phyloP scores from a whole-genome alignment of 352 stramenopile genomes.

The Pythium folliculosum region DNA sequence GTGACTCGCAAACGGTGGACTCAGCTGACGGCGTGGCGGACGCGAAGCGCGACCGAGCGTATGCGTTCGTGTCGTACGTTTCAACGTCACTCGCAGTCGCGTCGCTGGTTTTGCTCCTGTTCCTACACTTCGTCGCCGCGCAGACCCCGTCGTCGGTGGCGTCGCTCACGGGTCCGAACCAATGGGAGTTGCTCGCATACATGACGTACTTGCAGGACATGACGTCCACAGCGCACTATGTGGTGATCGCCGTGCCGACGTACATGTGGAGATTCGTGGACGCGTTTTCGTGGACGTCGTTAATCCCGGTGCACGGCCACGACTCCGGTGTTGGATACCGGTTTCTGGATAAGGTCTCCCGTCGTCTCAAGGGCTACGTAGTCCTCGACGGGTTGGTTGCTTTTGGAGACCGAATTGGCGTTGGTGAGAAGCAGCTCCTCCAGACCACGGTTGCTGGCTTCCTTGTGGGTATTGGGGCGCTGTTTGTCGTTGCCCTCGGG shows the following conservation, averaged over 20 bases:
- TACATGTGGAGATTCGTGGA: conserved; percentile 27
- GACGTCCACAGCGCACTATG: conserved; percentile 18
- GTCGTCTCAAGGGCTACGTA: conserved; percentile 8
- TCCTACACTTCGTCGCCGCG: conserved; percentile 23
- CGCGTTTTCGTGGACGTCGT: conserved; percentile 31
- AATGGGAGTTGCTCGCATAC: conserved; percentile 35
- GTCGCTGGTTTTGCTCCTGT: conserved; percentile 10
- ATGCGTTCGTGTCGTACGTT: conserved; percentile 1
- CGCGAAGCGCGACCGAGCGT: not conserved
- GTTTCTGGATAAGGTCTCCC: not conserved
- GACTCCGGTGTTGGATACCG: conserved; percentile 3
- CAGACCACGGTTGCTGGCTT: conserved; percentile 13
- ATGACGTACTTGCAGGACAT: conserved; percentile 20
- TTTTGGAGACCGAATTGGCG: conserved; percentile 29
- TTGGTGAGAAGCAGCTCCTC: conserved; percentile 24
- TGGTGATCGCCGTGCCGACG: conserved; percentile 22
- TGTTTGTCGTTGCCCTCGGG: not conserved
- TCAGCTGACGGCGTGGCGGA: not conserved
- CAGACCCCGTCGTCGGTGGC: conserved; percentile 4
- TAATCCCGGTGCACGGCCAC: conserved; percentile 25
- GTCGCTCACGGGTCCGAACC: conserved; percentile 23
- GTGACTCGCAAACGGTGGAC: conserved; percentile 1
- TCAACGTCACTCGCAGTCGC: conserved; percentile 8
- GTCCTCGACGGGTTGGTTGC: conserved; percentile 23
- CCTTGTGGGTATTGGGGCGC: conserved; percentile 7